Evolutionary conservation across 139 green algal species (phyloP), one percentile per base, ranked within the genome.

Genomic region (Picochlorum sp.): DNA sequence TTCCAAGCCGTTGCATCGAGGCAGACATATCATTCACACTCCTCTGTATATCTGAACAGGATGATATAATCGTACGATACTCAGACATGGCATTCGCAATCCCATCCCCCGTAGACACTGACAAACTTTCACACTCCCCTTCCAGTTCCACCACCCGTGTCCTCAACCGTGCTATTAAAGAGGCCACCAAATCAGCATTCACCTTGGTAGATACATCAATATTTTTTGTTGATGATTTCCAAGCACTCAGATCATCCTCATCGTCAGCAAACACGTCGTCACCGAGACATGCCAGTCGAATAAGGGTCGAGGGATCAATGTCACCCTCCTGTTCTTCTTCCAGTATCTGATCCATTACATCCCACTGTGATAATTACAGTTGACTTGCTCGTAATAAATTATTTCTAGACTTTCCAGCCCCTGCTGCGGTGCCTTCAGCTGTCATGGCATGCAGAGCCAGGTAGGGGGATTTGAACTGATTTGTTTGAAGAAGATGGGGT

Each of bases 371-470:
- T 6, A 30, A 41, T 41, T 41, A 54, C 6, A 54, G 6, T 21
- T 54, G 47, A 16, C 56, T 45, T 24, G 28, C 45, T 45, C 56
- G 16, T 21, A 45, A 38, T 21, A 62, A 45, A 68, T 89, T 93
- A 70, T 84, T 86, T 7, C 87, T 65, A 57, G 67, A 77, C 57
- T 77, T 81, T 23, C 80, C 81, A 13, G 69, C 52, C 2, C 79
- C 75, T 26, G 84, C 77, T 20, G 78, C 87, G 5, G 79, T 89
- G 37, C 72, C 86, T 11, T 76, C 71, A 23, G 77, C 67, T 49
- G 52, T 66, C 28, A 95, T 62, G 55, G 75, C 81, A 68, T 80
- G 81, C 55, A 85, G 55, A 14, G 69, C 60, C 6, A 85, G 49
- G 62, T 89, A 91, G 2, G 83, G 84, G 7, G 66, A 69, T 56